Base-by-base conservation (phyloP, 2,329 filamentous ascomycete species). In the Aotearoamyces nothofagi region DNA sequence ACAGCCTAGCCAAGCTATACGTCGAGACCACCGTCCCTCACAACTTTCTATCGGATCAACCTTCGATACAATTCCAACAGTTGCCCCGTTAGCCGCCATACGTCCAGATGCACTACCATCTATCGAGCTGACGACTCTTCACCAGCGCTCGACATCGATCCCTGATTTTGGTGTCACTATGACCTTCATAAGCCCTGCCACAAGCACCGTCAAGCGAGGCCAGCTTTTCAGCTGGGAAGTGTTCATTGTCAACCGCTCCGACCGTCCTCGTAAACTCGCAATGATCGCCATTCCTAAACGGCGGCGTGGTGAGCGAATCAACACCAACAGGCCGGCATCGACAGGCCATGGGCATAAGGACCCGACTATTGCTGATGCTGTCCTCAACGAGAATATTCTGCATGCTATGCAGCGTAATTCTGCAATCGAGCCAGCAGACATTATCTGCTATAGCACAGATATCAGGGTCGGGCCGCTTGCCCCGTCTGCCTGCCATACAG, bases 401-500 rank as follows among this genome's bases (percentile, higher is more conserved):
- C 73, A 81, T 45, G 74, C 73, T 11, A 69, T 78, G 57, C 78
- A 82, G 47, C 69, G 68, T 46, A 71, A 63, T 45, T 69, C 71
- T 11, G 56, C 64, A 15, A 56, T 73, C 15, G 76, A 80, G 33
- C 56, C 62, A 7, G 65, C 72, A 3, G 76, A 83, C 39, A 54
- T 86, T 17, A 59, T 83, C n/a, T 83, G 76, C 43, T 56, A 86
- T 27, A 83, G 73, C 33, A 74, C 78, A 4, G 79, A 86, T 49
- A 68, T 76, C 14, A 62, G 78, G 17, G 66, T 86, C 16, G 80
- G 80, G 1, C 78, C 78, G 17, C 55, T 90, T 20, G 67, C 72
- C 15, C 70, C 80, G 0, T 70, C 69, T 2, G 72, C 78, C 6
- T 86, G 78, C 44, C 78, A 83, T 42, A 75, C 77, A 20, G 72